Conservation (phyloP, 192 early-diverging fungal species). For the Rhizoclosmatium sp. region DNA sequence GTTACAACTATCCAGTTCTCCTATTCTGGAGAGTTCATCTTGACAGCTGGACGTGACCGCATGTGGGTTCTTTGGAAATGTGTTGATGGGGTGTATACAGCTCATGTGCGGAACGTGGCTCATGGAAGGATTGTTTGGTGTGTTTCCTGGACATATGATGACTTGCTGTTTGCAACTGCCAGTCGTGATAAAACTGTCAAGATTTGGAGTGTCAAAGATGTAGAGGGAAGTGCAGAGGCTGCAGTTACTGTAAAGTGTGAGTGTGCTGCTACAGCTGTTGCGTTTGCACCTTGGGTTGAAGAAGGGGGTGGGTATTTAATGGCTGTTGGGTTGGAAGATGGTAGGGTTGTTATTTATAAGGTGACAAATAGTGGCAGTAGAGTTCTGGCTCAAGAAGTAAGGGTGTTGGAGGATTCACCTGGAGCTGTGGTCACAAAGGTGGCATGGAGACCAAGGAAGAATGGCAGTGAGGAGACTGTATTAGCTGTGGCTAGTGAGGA, state of each 20-base stretch:
- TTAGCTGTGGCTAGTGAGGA: slow-evolving; percentile 22
- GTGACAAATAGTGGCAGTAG: not conserved
- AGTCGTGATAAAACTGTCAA: slow-evolving; percentile 92
- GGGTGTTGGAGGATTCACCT: slow-evolving; percentile 13
- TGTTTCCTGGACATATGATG: slow-evolving; percentile 82
- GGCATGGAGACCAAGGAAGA: slow-evolving; percentile 8
- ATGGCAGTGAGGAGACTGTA: not conserved
- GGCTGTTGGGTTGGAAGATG: slow-evolving; percentile 86
- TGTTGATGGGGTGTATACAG: slow-evolving; percentile 36
- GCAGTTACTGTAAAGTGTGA: slow-evolving; percentile 73
- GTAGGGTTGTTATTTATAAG: slow-evolving; percentile 59
- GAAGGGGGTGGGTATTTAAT: slow-evolving; percentile 57
- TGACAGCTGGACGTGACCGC: slow-evolving; percentile 89
- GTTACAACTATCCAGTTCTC: slow-evolving; percentile 87
- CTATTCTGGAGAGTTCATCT: slow-evolving; percentile 69
- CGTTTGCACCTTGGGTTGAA: slow-evolving; percentile 64
- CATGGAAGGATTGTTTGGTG: slow-evolving; percentile 96
- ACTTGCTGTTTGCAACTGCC: slow-evolving; percentile 83
- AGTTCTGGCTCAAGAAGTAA: not conserved
- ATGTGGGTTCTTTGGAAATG: slow-evolving; percentile 82
- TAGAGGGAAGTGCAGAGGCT: slow-evolving; percentile 28
- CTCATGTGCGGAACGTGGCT: slow-evolving; percentile 64
- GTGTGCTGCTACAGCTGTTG: slow-evolving; percentile 84
- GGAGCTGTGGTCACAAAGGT: not conserved
- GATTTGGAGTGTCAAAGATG: slow-evolving; percentile 66